Percentiles rank a stretch among this genome's conserved stretches.
These are phyloP conservation scores for Cardamine resedifolia DNA, from an alignment of 345 rosid genomes.

Conservation along the genomic window DNA sequence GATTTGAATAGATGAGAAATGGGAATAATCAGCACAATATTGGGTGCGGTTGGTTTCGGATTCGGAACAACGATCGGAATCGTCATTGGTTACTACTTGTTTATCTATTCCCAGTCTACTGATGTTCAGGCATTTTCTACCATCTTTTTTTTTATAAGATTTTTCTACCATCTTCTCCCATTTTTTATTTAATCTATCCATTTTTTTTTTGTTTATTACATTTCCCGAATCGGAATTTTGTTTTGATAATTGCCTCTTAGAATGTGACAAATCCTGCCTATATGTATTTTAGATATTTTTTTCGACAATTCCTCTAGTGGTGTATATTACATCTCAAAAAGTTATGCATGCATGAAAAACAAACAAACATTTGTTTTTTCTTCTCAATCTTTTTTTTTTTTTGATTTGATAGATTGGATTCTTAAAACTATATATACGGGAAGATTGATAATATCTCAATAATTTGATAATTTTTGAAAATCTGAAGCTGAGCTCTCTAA, in stretches of 20 bases:
- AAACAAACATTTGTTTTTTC: not conserved
- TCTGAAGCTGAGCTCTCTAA: not conserved
- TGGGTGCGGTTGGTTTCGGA: conserved; percentile 73
- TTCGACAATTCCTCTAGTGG: not conserved
- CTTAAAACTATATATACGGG: not conserved
- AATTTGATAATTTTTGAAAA: not conserved
- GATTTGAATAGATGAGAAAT: conserved; percentile 40
- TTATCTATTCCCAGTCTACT: conserved; percentile 65
- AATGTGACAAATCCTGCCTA: not conserved
- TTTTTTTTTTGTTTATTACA: conserved; percentile 10
- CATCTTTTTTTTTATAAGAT: not conserved
- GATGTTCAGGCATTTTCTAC: conserved; percentile 59
- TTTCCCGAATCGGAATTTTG: not conserved
- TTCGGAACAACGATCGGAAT: conserved; percentile 75
- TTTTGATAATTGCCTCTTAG: not conserved
- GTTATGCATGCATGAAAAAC: conserved; percentile 16
- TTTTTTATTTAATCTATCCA: not conserved
- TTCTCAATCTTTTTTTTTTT: not conserved
- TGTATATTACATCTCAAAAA: not conserved
- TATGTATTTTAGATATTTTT: not conserved
- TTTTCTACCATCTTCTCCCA: conserved; percentile 10
- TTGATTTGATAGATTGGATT: not conserved
- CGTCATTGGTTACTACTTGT: conserved; percentile 71
- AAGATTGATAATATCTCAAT: not conserved
- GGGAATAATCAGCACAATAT: conserved; percentile 65